These are phyloP conservation scores for Boletus rubescentipes DNA, from an alignment of 768 basidiomycete genomes.

Conservation along the genomic window DNA sequence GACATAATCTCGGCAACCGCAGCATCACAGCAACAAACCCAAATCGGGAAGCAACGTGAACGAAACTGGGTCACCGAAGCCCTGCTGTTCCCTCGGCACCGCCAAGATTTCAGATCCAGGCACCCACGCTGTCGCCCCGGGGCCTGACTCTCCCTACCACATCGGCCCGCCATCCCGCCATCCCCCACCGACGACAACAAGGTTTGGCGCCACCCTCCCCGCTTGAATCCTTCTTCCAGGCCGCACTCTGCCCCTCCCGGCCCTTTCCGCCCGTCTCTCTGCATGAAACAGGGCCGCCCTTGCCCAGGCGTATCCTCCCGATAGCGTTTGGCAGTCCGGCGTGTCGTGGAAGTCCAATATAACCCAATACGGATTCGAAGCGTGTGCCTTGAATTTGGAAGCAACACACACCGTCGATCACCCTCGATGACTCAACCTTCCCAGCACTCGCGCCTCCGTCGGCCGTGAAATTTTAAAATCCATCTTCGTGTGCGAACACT, in stretches of 20 bases:
- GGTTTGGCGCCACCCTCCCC: constrained; percentile 19
- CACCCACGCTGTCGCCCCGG: constrained; percentile 24
- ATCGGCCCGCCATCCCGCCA: constrained; percentile 23
- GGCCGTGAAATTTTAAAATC: constrained; percentile 1
- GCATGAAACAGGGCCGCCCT: constrained; percentile 15
- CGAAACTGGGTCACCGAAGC: constrained; percentile 30
- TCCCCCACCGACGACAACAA: constrained; percentile 20
- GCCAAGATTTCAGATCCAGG: constrained; percentile 44
- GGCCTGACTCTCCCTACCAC: constrained; percentile 7
- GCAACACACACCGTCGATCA: constrained; percentile 29
- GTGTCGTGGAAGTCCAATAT: constrained; percentile 16
- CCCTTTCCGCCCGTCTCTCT: constrained; percentile 1
- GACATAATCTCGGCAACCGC: constrained; percentile 35
- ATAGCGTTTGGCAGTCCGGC: background rate
- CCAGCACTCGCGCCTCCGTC: constrained; percentile 8
- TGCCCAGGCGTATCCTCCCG: background rate
- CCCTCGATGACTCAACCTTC: constrained; percentile 25
- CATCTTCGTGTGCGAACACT: background rate
- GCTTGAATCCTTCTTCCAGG: constrained; percentile 15
- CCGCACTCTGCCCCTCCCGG: constrained; percentile 6
- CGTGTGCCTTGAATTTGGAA: constrained; percentile 28
- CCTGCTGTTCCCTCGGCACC: constrained; percentile 39
- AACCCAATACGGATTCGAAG: constrained; percentile 23
- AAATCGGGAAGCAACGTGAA: constrained; percentile 37
- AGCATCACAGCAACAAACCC: constrained; percentile 32